Evolutionary conservation across 75 land plant species (phyloP).

Genomic region (Picea sitchensis): DNA sequence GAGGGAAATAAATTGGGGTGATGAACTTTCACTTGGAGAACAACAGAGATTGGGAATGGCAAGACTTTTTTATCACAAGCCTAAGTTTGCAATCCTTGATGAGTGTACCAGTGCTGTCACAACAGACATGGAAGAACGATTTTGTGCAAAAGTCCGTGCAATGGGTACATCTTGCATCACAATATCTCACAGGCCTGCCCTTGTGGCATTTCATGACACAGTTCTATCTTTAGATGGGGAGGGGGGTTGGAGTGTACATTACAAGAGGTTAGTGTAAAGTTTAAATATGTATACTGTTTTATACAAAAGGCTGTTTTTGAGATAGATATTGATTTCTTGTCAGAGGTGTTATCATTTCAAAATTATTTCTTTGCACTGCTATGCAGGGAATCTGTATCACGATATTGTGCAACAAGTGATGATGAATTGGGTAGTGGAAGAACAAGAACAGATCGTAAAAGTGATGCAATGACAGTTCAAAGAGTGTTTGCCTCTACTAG

Average conservation of each 20-base stretch:
- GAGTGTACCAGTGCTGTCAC: constrained; percentile 99
- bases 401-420: neutral
- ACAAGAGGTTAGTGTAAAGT: constrained; percentile 49
- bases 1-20: constrained; percentile 95
- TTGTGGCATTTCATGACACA: constrained; percentile 98
- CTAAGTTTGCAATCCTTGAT: constrained; percentile 96
- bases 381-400: constrained; percentile 9
- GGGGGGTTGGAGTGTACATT: constrained; percentile 86
- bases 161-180: constrained; percentile 99
- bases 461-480: constrained; percentile 80
- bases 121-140: constrained; percentile 98
- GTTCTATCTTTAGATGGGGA: constrained; percentile 99
- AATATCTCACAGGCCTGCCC: constrained; percentile 97
- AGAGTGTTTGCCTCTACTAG: constrained; percentile 45
- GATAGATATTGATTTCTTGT: neutral
- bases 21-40: constrained; percentile 97
- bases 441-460: constrained; percentile 54
- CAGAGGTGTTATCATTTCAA: neutral
- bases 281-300: neutral
- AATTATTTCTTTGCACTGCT: neutral
- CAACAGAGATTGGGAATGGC: constrained; percentile 99
- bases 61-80: constrained; percentile 93
- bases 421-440: constrained; percentile 6
- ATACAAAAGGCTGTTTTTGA: constrained; percentile 1
- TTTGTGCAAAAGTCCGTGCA: constrained; percentile 91